Percentiles rank a stretch among this genome's conserved stretches.
phyloP scores from a whole-genome alignment of 192 early-diverging fungal species.

The Entomortierella beljakovae region DNA sequence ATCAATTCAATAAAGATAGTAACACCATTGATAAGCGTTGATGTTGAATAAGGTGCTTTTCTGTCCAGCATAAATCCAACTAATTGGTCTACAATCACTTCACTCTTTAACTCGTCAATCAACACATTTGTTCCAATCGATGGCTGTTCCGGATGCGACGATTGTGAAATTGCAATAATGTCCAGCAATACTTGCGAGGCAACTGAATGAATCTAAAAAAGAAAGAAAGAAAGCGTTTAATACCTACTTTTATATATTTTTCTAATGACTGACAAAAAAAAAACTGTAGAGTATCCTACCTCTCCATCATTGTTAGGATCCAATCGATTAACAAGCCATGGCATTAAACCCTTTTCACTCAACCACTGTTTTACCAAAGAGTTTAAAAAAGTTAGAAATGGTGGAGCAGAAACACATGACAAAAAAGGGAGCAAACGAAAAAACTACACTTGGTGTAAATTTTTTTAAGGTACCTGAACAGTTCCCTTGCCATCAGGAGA shows the following conservation, averaged over 20 bases:
- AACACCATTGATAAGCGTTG: slow-evolving; percentile 92
- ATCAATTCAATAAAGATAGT: slow-evolving; percentile 98
- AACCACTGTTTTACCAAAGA: slow-evolving; percentile 79
- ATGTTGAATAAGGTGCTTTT: slow-evolving; percentile 82
- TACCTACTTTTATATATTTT: not conserved
- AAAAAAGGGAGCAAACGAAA: no score
- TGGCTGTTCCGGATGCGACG: slow-evolving; percentile 71
- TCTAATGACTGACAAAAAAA: no score
- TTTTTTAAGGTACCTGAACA: slow-evolving; percentile 69
- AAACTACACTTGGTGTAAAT: no score
- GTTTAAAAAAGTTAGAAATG: not conserved
- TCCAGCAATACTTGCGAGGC: slow-evolving; percentile 86
- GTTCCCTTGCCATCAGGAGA: slow-evolving; percentile 86
- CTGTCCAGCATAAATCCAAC: slow-evolving; percentile 90
- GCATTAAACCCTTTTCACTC: slow-evolving; percentile 79
- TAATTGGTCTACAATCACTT: slow-evolving; percentile 78
- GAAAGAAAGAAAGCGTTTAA: slow-evolving; percentile 16
- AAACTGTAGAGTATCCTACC: no score
- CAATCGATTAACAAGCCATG: slow-evolving; percentile 80
- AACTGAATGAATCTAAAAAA: slow-evolving; percentile 69
- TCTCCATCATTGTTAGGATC: slow-evolving; percentile 86
- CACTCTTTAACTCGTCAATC: slow-evolving; percentile 78
- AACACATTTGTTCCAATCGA: slow-evolving; percentile 74
- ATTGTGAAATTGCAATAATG: slow-evolving; percentile 85
- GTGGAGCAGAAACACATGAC: no score